phyloP scores from a whole-genome alignment of 495 filamentous ascomycete genomes.

The Hyaloscypha finlandica region DNA sequence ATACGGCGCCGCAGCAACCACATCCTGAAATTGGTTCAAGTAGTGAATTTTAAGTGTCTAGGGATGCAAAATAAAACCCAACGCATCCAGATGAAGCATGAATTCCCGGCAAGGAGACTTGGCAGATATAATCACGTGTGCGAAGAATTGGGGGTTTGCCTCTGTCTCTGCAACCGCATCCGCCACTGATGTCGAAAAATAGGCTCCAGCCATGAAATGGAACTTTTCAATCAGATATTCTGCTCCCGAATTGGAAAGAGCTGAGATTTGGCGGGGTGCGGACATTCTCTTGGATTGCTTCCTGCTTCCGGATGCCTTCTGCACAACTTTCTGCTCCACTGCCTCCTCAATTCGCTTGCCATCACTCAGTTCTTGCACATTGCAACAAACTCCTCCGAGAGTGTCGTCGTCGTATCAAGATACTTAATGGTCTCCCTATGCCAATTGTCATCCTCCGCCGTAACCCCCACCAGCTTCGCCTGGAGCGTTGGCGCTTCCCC shows the following conservation, averaged over 20 bases:
- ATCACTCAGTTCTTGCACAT: background rate
- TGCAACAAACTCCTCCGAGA: constrained; percentile 17
- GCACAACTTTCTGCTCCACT: background rate
- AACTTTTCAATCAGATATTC: too few species aligned
- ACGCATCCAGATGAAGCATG: too few species aligned
- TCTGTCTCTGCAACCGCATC: too few species aligned
- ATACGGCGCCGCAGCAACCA: too few species aligned
- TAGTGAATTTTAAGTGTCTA: too few species aligned
- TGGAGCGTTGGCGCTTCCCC: constrained; percentile 17
- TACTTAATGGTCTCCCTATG: constrained; percentile 31
- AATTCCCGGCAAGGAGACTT: too few species aligned
- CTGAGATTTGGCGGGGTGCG: background rate
- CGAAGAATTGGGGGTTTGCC: too few species aligned
- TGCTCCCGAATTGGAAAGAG: background rate
- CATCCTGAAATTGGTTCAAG: too few species aligned
- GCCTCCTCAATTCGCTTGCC: background rate
- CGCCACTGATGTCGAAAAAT: too few species aligned
- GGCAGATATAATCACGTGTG: too few species aligned
- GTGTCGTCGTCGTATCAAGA: constrained; percentile 30
- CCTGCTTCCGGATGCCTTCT: background rate
- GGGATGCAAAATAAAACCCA: too few species aligned
- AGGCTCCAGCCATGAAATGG: too few species aligned
- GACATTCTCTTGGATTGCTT: background rate
- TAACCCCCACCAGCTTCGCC: constrained; percentile 27
- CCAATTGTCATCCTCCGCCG: constrained; percentile 33